These are phyloP conservation scores for Diutina mesorugosa DNA, from an alignment of 1,139 yeast species.

Conservation along the genomic window DNA sequence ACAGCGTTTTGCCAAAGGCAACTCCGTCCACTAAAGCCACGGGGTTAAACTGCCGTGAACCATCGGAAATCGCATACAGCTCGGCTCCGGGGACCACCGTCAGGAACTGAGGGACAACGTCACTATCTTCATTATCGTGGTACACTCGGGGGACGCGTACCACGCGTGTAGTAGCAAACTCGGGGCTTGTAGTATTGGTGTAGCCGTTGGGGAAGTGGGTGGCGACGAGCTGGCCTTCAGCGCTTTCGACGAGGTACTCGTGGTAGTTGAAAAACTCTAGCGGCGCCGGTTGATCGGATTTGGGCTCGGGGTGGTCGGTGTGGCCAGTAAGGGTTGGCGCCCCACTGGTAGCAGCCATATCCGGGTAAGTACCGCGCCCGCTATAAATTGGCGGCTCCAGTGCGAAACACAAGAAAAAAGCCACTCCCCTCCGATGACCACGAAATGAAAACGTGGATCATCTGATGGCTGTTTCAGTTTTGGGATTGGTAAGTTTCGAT, in stretches of 20 bases:
- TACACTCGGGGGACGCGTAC: not conserved
- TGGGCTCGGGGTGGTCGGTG: not conserved
- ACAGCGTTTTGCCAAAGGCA: not conserved
- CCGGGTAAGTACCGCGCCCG: not conserved
- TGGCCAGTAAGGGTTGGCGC: not conserved
- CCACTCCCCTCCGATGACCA: not conserved
- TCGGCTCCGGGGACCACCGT: not conserved
- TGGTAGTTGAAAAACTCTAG: conserved; percentile 1
- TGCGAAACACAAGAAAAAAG: not conserved
- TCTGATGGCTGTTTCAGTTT: too few relatives aligned
- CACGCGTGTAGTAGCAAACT: not conserved
- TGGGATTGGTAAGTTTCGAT: conserved; percentile 4
- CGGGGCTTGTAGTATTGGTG: too few relatives aligned
- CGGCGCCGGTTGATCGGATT: not conserved
- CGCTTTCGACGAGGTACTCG: not conserved
- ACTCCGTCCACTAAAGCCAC: not conserved
- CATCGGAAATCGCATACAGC: not conserved
- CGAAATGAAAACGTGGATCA: too few relatives aligned
- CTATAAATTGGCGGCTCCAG: not conserved
- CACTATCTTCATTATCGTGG: not conserved
- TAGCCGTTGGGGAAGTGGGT: not conserved
- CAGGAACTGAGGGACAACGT: not conserved
- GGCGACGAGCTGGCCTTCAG: not conserved
- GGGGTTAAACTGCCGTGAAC: not conserved
- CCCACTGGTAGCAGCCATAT: not conserved